These are phyloP conservation scores for Fusarium chuoi DNA, from an alignment of 2,329 filamentous ascomycete genomes.

Conservation along the genomic window DNA sequence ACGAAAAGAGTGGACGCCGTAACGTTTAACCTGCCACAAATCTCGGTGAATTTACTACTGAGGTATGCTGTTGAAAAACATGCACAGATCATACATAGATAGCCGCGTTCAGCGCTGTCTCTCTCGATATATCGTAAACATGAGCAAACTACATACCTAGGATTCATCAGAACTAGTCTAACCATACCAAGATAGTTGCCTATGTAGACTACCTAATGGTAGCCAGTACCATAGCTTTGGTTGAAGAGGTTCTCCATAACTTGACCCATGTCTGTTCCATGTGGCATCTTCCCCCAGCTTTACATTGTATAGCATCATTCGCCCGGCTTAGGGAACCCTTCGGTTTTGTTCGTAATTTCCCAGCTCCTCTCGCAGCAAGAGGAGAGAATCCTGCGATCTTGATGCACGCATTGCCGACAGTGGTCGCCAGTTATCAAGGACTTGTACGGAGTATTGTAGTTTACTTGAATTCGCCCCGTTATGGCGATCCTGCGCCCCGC, in stretches of 20 bases:
- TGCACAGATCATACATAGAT: background rate
- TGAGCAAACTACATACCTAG: background rate
- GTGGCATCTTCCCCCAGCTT: conserved; percentile 30
- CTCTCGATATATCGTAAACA: background rate
- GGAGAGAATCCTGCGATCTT: background rate
- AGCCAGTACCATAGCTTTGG: background rate
- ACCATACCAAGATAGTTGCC: background rate
- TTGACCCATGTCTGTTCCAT: conserved; percentile 32
- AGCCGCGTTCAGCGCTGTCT: background rate
- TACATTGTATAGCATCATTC: conserved; percentile 22
- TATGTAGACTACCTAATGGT: background rate
- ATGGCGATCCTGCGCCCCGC: conserved; percentile 3
- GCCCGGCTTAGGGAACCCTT: background rate
- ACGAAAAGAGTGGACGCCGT: background rate
- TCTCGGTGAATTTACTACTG: background rate
- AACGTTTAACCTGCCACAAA: background rate
- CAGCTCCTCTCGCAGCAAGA: background rate
- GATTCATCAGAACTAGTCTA: background rate
- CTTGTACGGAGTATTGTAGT: background rate
- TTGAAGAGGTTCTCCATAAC: conserved; percentile 20
- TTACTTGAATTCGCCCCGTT: background rate
- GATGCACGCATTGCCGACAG: background rate
- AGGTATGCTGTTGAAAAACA: background rate
- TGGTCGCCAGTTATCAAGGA: conserved; percentile 1
- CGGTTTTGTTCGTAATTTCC: background rate